phyloP scores from a whole-genome alignment of 2,329 filamentous ascomycete genomes.

The Exophiala viscosa region DNA sequence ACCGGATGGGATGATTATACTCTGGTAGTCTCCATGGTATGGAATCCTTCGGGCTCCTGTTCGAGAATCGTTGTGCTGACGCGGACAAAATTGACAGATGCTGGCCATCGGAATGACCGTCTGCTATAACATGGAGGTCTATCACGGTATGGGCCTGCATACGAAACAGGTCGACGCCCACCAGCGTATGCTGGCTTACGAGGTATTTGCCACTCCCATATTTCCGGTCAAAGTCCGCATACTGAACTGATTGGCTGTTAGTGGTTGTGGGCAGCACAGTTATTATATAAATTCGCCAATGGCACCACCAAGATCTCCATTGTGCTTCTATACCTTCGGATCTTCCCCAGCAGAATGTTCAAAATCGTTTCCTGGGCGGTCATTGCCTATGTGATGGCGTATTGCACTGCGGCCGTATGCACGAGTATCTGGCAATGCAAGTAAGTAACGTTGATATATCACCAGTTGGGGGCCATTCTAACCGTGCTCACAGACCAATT shows the following conservation, averaged over 20 bases:
- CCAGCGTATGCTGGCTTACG: constrained; percentile 2
- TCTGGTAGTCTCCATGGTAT: constrained; percentile 3
- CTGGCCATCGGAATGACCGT: constrained; percentile 14
- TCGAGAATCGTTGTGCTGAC: not conserved
- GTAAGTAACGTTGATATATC: not conserved
- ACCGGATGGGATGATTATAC: constrained; percentile 11
- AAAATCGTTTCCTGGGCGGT: constrained; percentile 22
- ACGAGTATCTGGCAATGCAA: constrained; percentile 29
- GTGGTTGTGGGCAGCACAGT: constrained; percentile 26
- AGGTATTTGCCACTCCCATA: not conserved
- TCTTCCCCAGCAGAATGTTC: constrained; percentile 27
- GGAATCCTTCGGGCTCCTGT: not conserved
- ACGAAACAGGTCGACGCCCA: constrained; percentile 3
- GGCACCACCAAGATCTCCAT: constrained; percentile 30
- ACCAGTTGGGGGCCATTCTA: not conserved
- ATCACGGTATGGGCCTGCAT: constrained; percentile 8
- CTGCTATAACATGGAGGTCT: constrained; percentile 8
- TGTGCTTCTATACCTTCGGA: constrained; percentile 26
- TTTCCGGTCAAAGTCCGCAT: not conserved
- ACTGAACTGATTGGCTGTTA: not conserved
- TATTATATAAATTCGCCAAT: constrained; percentile 30
- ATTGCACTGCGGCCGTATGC: constrained; percentile 33
- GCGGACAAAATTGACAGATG: not conserved
- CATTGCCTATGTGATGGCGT: constrained; percentile 27
- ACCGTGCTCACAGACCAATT: constrained; percentile 12